A percentile compares a stretch with the other conserved stretches of the same genome.
Evolutionary conservation across 352 stramenopile species (phyloP).

Genomic region (Phytophthora brassicae): DNA sequence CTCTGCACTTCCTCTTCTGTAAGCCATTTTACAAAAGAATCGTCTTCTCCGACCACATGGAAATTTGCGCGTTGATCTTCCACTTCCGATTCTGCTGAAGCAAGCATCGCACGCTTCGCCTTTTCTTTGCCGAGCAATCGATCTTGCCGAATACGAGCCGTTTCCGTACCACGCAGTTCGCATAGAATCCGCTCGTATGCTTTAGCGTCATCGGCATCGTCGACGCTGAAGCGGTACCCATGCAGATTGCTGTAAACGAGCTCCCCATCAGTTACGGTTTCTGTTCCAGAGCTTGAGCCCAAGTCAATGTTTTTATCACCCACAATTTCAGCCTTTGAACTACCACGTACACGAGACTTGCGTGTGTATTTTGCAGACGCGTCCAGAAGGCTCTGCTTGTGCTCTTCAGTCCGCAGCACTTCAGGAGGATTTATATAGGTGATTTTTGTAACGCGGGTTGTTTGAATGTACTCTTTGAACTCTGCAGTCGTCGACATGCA

Average conservation of each 20-base stretch:
- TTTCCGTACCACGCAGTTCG: slow-evolving; percentile 61
- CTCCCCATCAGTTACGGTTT: slow-evolving; percentile 11
- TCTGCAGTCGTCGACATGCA: slow-evolving; percentile 6
- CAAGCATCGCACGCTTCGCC: slow-evolving; percentile 28
- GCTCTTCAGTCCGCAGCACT: slow-evolving; percentile 30
- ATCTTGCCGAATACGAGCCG: slow-evolving; percentile 33
- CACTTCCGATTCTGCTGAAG: slow-evolving; percentile 26
- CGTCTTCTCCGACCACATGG: slow-evolving; percentile 26
- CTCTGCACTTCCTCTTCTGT: slow-evolving; percentile 36
- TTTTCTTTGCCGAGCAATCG: slow-evolving; percentile 30
- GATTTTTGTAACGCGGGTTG: slow-evolving; percentile 12
- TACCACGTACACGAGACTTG: slow-evolving; percentile 6
- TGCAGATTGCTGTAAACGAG: slow-evolving; percentile 84
- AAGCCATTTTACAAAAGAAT: slow-evolving; percentile 56
- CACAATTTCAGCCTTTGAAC: neutral
- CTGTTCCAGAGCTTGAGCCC: slow-evolving; percentile 3
- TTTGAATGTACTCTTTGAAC: slow-evolving; percentile 29
- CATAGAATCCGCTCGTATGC: slow-evolving; percentile 79
- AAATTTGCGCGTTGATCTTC: slow-evolving; percentile 68
- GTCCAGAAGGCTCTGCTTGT: slow-evolving; percentile 44
- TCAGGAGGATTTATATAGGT: slow-evolving; percentile 38
- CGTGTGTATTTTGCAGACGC: slow-evolving; percentile 30
- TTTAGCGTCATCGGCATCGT: slow-evolving; percentile 54
- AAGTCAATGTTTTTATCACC: neutral
- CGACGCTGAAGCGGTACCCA: slow-evolving; percentile 70